Conservation (phyloP, 768 basidiomycete species). For the Mycena metata region DNA sequence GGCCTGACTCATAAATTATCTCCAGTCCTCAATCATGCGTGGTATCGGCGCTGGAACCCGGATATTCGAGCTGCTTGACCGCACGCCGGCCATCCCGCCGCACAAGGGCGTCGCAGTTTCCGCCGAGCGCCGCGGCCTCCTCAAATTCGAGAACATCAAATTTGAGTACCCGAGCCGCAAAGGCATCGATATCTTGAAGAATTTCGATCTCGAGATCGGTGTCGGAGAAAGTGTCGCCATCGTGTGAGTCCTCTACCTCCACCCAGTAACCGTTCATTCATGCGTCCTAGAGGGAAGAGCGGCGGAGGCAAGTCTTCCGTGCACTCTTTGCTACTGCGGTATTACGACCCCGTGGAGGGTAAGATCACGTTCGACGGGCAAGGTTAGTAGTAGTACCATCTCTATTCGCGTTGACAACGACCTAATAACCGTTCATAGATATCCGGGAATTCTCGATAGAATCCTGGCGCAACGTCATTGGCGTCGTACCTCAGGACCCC, state of each 20-base stretch:
- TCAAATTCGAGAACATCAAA: conserved; percentile 85
- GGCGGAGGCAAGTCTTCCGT: conserved; percentile 96
- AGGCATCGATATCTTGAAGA: conserved; percentile 84
- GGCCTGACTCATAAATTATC: conserved; percentile 46
- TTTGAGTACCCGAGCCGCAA: conserved; percentile 94
- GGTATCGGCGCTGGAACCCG: conserved; percentile 94
- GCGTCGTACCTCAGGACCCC: conserved; percentile 96
- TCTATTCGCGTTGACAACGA: background rate
- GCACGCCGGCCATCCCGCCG: conserved; percentile 79
- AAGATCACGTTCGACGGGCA: conserved; percentile 88
- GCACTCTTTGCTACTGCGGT: conserved; percentile 87
- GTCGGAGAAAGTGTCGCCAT: conserved; percentile 92
- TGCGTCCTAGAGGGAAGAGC: conserved; percentile 78
- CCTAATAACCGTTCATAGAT: conserved; percentile 59
- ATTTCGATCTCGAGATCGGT: conserved; percentile 83
- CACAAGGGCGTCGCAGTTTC: conserved; percentile 70
- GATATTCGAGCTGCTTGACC: conserved; percentile 94
- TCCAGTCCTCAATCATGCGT: conserved; percentile 93
- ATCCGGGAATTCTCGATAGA: conserved; percentile 88
- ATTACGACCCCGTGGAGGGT: conserved; percentile 90
- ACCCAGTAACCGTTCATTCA: conserved; percentile 4
- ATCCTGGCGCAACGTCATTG: conserved; percentile 91
- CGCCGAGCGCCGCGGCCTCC: conserved; percentile 69
- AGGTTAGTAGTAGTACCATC: conserved; percentile 66
- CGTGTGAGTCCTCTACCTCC: conserved; percentile 71